Base-by-base conservation (phyloP, 805 yeast species). In the Wickerhamomyces subpelliculosus region DNA sequence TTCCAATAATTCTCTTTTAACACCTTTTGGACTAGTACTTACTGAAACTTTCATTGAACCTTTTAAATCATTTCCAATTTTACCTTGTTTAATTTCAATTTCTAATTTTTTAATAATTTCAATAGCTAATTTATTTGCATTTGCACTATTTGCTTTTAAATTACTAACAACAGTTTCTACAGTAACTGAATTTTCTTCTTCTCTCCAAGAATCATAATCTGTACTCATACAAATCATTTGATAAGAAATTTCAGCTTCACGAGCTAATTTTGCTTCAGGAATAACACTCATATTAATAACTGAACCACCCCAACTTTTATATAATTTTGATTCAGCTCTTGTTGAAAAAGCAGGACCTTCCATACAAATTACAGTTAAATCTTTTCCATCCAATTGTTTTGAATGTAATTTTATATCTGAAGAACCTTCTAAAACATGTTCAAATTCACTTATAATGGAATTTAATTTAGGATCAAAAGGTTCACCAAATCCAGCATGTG, bases 211-310 rank as follows among this genome's bases (percentile, higher is more conserved):
- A 58, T 93, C 99, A 64, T 93, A 93, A 62, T 93, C 99, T 4
- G 99, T 93, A 1, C 95, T 82, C 99, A 93, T 93, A 65, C 99
- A 93, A 47, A 93, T 75, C 97, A 93, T 93, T 64, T 90, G 97
- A 65, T 93, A 93, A 22, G 95, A 73, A 47, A 93, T 81, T 64
- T 93, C 99, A 32, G 97, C 96, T 65, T 93, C 99, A 56, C 94
- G 78, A 4, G 99, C 98, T 46, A 93, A 73, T 61, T 93, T 93
- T 28, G 95, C 82, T 67, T 93, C 99, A n/a, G 99, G 99, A 42
- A 93, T 64, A 40, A 87, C 93, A 36, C 94, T 82, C 99, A 93
- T 93, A 68, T 93, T 93, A 61, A 93, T 93, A 39, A 93, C 94
- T 25, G 88, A 77, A 8, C 96, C 97, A 40, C 96, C 97, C 81